Conservation (phyloP, 1,139 yeast species). For the Hyphopichia pseudoburtonii region DNA sequence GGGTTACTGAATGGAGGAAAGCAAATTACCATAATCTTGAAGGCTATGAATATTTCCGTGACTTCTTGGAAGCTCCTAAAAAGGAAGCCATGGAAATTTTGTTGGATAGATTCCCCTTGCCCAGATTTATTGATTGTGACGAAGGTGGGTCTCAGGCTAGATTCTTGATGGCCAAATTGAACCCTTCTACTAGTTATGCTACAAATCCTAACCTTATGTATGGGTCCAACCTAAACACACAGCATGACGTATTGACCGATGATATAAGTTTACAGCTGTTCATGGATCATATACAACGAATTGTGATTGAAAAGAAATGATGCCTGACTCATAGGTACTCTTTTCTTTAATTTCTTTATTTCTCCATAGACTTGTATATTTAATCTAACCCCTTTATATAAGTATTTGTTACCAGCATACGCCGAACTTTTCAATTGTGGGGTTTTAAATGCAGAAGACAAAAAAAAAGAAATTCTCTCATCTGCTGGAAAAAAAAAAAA, state of each 20-base stretch:
- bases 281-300: constrained; percentile 55
- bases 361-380: too few relatives aligned
- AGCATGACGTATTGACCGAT: constrained; percentile 57
- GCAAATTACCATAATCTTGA: constrained; percentile 66
- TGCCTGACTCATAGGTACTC: too few relatives aligned
- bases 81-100: constrained; percentile 66
- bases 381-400: too few relatives aligned
- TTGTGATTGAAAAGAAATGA: constrained; percentile 26
- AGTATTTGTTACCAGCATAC: too few relatives aligned
- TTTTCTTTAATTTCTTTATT: too few relatives aligned
- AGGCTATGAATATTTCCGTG: constrained; percentile 62
- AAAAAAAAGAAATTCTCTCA: too few relatives aligned
- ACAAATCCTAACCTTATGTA: constrained; percentile 35
- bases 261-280: constrained; percentile 69
- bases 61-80: constrained; percentile 64
- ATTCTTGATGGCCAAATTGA: constrained; percentile 70
- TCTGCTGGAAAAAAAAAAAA: neutral
- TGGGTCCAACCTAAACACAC: constrained; percentile 18
- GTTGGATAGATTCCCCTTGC: constrained; percentile 69
- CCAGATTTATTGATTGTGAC: constrained; percentile 71
- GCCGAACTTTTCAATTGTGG: neutral
- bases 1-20: constrained; percentile 69
- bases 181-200: constrained; percentile 67
- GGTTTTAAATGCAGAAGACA: neutral
- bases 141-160: constrained; percentile 81